A percentile compares a stretch with the other conserved stretches of the same genome.
These are phyloP conservation scores for Cenchrus americanus DNA, from an alignment of 176 grass and related monocot genomes.

Conservation along the genomic window DNA sequence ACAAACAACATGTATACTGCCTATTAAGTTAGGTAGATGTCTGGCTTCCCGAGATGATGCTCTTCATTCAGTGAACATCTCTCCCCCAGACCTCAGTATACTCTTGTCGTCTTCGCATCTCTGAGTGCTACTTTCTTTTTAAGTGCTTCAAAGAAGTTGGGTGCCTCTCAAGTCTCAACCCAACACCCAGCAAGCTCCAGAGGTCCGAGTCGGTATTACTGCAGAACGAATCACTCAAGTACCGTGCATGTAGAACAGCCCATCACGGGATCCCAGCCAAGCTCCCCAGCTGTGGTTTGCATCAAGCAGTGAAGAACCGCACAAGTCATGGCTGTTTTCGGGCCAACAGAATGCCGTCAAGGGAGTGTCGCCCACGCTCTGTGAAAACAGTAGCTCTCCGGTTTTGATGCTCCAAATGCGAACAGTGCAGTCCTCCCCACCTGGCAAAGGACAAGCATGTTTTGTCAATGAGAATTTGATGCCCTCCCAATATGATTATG, in stretches of 20 bases:
- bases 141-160: not conserved
- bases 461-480: conserved; percentile 29
- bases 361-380: conserved; percentile 37
- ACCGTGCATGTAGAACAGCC: conserved; percentile 80
- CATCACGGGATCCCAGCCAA: conserved; percentile 84
- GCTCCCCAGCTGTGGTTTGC: conserved; percentile 68
- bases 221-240: conserved; percentile 53
- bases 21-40: not conserved
- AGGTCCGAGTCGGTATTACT: conserved; percentile 1
- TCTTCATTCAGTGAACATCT: not conserved
- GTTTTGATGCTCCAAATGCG: conserved; percentile 90
- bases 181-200: not conserved
- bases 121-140: not conserved
- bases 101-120: not conserved
- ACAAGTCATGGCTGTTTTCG: conserved; percentile 32
- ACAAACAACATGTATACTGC: conserved; percentile 34
- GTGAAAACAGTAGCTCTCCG: conserved; percentile 75
- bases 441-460: conserved; percentile 46
- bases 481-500: not conserved
- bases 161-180: not conserved
- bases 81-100: not conserved
- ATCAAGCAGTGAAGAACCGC: conserved; percentile 44
- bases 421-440: conserved; percentile 73
- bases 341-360: conserved; percentile 77
- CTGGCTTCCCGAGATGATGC: not conserved